Conservation (phyloP, 108 stramenopile species). For the Nitzschia palea region DNA sequence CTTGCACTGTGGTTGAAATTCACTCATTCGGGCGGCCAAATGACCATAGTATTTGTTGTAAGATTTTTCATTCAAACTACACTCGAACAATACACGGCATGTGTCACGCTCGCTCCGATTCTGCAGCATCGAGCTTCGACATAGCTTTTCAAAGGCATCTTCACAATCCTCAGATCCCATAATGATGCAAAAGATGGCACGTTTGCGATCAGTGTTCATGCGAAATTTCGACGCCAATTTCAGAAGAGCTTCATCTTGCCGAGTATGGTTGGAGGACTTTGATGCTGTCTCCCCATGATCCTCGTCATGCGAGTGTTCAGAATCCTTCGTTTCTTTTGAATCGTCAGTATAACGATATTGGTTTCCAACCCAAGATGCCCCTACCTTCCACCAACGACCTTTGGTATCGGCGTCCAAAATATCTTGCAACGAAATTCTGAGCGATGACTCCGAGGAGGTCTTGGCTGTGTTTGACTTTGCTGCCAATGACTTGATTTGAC, state of each 20-base stretch:
- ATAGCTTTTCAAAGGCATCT: constrained; percentile 93
- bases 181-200: constrained; percentile 92
- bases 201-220: constrained; percentile 93
- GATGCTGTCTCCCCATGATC: constrained; percentile 2
- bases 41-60: constrained; percentile 96
- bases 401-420: constrained; percentile 74
- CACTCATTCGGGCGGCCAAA: constrained; percentile 87
- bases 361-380: constrained; percentile 93
- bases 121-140: constrained; percentile 79
- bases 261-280: not conserved
- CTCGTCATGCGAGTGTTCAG: not conserved
- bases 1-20: constrained; percentile 84
- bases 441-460: constrained; percentile 56
- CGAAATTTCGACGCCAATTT: constrained; percentile 85
- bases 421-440: constrained; percentile 81
- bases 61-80: constrained; percentile 86
- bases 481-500: constrained; percentile 75
- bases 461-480: constrained; percentile 36
- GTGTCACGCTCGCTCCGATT: constrained; percentile 88
- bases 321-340: constrained; percentile 17
- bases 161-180: constrained; percentile 91
- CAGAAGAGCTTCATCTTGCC: constrained; percentile 57
- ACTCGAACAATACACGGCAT: constrained; percentile 91
- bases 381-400: constrained; percentile 96
- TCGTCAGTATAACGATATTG: constrained; percentile 51